Conservation (phyloP, 371 early-diverging fungal genomes). For the Zychaea mexicana region DNA sequence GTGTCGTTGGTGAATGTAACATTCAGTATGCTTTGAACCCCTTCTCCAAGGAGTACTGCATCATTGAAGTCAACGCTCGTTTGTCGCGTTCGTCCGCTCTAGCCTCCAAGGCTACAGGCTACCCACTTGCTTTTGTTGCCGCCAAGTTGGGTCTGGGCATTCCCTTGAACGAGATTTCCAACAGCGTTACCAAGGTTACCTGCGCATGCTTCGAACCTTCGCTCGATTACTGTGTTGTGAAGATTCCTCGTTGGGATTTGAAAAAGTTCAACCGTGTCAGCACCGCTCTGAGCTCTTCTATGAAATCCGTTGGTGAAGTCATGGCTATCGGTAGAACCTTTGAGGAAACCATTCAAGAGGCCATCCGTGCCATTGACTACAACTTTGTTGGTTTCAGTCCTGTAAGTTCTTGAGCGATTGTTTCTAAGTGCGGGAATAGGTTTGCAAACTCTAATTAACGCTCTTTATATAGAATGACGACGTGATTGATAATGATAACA, state of each 20-base stretch:
- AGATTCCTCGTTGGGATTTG: slow-evolving; percentile 97
- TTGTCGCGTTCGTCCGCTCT: slow-evolving; percentile 90
- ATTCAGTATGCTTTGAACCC: slow-evolving; percentile 98
- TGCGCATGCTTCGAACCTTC: slow-evolving; percentile 96
- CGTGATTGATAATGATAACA: slow-evolving; percentile 53
- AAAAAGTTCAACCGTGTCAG: slow-evolving; percentile 92
- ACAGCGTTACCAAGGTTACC: slow-evolving; percentile 92
- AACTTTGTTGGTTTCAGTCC: slow-evolving; percentile 82
- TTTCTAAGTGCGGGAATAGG: neutral
- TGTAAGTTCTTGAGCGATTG: slow-evolving; percentile 21
- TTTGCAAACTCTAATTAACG: neutral
- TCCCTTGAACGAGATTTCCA: slow-evolving; percentile 86
- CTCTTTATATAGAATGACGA: slow-evolving; percentile 56
- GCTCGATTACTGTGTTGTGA: slow-evolving; percentile 92
- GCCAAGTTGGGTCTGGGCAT: slow-evolving; percentile 94
- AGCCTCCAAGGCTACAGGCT: slow-evolving; percentile 97
- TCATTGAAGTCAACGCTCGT: slow-evolving; percentile 97
- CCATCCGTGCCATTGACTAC: slow-evolving; percentile 92
- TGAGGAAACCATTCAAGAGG: slow-evolving; percentile 96
- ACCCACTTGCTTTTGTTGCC: slow-evolving; percentile 97
- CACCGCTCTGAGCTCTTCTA: slow-evolving; percentile 84
- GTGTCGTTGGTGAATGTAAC: slow-evolving; percentile 97
- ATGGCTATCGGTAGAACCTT: slow-evolving; percentile 96
- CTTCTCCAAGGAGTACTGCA: slow-evolving; percentile 86
- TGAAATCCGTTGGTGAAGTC: slow-evolving; percentile 97